Base-by-base conservation (phyloP, 176 grass and related monocot species). In the Musa itinerans region DNA sequence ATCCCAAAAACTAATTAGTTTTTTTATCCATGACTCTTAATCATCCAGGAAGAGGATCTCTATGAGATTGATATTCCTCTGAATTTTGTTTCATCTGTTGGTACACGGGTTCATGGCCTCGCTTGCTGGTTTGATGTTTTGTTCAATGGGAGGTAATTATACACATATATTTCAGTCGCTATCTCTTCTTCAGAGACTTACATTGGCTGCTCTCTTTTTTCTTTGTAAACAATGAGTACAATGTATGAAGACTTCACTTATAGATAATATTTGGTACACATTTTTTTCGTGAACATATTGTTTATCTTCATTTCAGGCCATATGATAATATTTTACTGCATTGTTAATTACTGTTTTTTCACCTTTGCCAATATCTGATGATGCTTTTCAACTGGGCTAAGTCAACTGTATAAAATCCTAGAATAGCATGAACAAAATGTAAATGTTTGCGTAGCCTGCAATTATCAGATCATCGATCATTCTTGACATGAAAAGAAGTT, bases 91-190 rank as follows among this genome's bases (percentile, higher is more conserved):
- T 83, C 91, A 26, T 88, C 96, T 52, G 83, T 88, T 63, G 96
- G 96, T 78, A 94, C 96, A 78, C 91, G 96, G 79, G 96, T 99
- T 79, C 91, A 99, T 77, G 96, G 96, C 62, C 73, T 99, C 57
- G 96, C 96, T 79, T 99, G 96, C 72, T 99, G 96, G 96, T 99
- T 99, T 82, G 96, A 99, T 83, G 96, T 99, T 21, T 89, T 99
- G 80, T 99, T 99, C 70, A 75, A 89, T 22, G 96, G 96, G 86
- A 99, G 91, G 96, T 95, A 53, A 68, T 12, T 68, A 63, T 71
- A 58, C 50, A 51, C 2, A 13, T 19, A 69, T 17, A 50, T 8
- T 50, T 69, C 16, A 43, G 67, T 69, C 15, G 10, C 1, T 17
- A 49, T n/a, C 50, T 16, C 29, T 2, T 69, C 16, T 19, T 50